Conservation (phyloP, 768 basidiomycete species). For the Lactarius hengduanensis region DNA sequence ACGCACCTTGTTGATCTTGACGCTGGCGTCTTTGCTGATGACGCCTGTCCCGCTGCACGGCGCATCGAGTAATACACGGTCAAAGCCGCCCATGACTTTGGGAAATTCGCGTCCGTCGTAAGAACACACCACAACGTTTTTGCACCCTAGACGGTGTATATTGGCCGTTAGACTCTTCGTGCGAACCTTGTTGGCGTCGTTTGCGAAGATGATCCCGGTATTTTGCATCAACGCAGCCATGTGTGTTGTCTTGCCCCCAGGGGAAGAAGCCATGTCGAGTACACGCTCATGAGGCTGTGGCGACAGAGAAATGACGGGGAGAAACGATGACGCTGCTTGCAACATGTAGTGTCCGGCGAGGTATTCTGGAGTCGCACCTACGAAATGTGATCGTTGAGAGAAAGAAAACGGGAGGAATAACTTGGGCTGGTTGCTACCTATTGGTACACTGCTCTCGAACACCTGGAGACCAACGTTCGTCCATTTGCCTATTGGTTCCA, state of each 20-base stretch:
- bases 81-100: constrained; percentile 98
- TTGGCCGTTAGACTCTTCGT: constrained; percentile 98
- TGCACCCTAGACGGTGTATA: constrained; percentile 94
- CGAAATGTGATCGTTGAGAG: constrained; percentile 14
- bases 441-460: constrained; percentile 93
- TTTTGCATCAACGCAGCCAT: constrained; percentile 97
- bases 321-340: constrained; percentile 97
- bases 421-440: constrained; percentile 53
- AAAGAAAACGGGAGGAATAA: not conserved
- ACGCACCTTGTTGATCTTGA: constrained; percentile 95
- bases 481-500: constrained; percentile 99
- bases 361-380: constrained; percentile 96
- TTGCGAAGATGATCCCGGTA: constrained; percentile 96
- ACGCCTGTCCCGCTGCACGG: constrained; percentile 99
- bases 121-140: constrained; percentile 95
- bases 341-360: constrained; percentile 99
- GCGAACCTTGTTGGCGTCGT: constrained; percentile 91
- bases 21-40: constrained; percentile 95
- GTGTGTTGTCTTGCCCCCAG: constrained; percentile 97
- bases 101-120: constrained; percentile 98
- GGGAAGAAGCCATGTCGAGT: constrained; percentile 98
- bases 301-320: constrained; percentile 95
- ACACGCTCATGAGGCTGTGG: constrained; percentile 93
- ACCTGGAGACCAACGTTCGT: constrained; percentile 98
- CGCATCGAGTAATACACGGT: constrained; percentile 94